Evolutionary conservation across 192 early-diverging fungal species (phyloP), one percentile per base, ranked within the genome.

Genomic region (Backusella liffmaniae): DNA sequence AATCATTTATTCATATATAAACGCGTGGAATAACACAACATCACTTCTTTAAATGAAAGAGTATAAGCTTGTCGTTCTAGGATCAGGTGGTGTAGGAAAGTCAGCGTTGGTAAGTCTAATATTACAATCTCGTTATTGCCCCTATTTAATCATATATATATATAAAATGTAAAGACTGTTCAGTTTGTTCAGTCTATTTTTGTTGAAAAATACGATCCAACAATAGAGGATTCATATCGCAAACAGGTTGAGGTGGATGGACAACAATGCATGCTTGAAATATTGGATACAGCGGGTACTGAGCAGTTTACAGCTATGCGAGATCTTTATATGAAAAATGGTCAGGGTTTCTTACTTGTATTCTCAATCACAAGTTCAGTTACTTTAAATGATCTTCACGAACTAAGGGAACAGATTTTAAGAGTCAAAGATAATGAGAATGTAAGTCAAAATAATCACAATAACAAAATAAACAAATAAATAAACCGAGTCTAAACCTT

Each of bases 1-100:
- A n/a, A 21, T 56, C 10, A 26, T 10, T 42, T 42, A 13, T 44
- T 16, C 26, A 23, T 26, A 59, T 59, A 59, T 59, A 59, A 21
- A 59, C 56, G 56, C 56, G 56, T 59, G 23, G 23, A 26, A 59
- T 59, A 59, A 21, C 9, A 59, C 23, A 59, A 23, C 3, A 62
- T 62, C 56, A 15, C 9, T n/a, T 26, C 23, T 12, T 76, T 76
- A 75, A 73, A 95, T 94, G 91, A 92, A 93, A 74, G 97, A 98
- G 84, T 98, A 98, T 87, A 96, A 96, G 81, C 87, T 98, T 56
- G 97, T 98, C 37, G 95, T 98, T 67, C 86, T 98, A 53, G 97
- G 97, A 36, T 94, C 92, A 76, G 97, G 96, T 78, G 96, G 89
- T 77, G 92, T 94, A 68, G 92, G 92, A 26, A 94, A 96, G 83